A percentile compares a stretch with the other conserved stretches of the same genome.
phyloP scores from a whole-genome alignment of 2,329 filamentous ascomycete genomes.

The Elsinoe fawcettii region DNA sequence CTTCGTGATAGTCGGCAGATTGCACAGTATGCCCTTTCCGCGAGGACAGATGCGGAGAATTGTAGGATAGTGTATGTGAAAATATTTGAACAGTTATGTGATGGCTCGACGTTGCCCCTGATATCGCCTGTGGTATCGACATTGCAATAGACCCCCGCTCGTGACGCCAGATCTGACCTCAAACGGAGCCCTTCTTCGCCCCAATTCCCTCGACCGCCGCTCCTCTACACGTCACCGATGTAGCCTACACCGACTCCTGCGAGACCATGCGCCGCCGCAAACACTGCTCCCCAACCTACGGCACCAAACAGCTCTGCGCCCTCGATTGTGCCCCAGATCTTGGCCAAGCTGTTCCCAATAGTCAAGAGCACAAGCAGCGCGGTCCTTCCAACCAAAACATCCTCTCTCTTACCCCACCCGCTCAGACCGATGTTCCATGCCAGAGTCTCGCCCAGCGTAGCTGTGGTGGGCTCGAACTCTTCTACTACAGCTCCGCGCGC shows the following conservation, averaged over 20 bases:
- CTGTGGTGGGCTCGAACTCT: conserved; percentile 56
- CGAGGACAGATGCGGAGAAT: neutral
- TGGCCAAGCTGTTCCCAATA: conserved; percentile 52
- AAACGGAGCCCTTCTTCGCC: neutral
- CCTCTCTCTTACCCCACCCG: conserved; percentile 59
- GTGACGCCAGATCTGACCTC: neutral
- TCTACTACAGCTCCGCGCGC: conserved; percentile 35
- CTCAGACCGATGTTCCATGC: conserved; percentile 55
- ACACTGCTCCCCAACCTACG: conserved; percentile 62
- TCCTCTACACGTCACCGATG: conserved; percentile 35
- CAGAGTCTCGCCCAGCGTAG: conserved; percentile 62
- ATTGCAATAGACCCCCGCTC: neutral
- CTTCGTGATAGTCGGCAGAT: neutral
- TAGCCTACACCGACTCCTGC: conserved; percentile 51
- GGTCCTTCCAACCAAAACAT: conserved; percentile 50
- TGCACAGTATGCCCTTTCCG: conserved; percentile 3
- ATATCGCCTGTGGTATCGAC: neutral
- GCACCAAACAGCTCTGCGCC: conserved; percentile 66
- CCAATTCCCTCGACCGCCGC: neutral
- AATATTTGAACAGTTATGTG: neutral
- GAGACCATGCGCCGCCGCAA: conserved; percentile 58
- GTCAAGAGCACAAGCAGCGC: conserved; percentile 39
- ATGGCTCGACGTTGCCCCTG: neutral
- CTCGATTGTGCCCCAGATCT: conserved; percentile 58
- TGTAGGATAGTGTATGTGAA: conserved; percentile 10